Conservation (phyloP, 139 green algal species). For the Chlamydomonas sp. region DNA sequence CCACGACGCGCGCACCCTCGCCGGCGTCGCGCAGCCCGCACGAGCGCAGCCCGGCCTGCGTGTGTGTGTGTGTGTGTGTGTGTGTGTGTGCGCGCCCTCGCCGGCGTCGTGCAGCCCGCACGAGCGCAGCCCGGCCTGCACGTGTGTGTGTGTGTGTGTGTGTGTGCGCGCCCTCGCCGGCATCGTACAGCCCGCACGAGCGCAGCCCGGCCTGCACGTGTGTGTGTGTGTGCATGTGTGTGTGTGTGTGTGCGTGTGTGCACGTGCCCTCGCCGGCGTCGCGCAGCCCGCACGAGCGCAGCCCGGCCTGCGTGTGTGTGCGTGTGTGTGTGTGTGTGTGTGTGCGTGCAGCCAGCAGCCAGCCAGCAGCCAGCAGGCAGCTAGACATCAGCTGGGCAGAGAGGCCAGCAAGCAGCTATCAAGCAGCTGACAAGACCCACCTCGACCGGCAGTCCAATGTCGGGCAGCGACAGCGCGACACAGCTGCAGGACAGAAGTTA, state of each 20-base stretch:
- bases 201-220: background rate
- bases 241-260: slow-evolving; percentile 8
- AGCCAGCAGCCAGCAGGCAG: no score
- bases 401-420: no score
- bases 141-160: no score
- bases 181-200: slow-evolving; percentile 19
- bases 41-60: slow-evolving; percentile 1
- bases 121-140: slow-evolving; percentile 1
- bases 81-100: slow-evolving; percentile 24
- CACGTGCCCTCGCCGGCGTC: slow-evolving; percentile 14
- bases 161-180: slow-evolving; percentile 19
- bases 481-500: no score
- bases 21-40: slow-evolving; percentile 24
- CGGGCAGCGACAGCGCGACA: slow-evolving; percentile 15
- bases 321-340: no score
- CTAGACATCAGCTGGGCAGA: no score
- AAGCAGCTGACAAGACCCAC: no score
- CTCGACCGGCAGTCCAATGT: slow-evolving; percentile 24
- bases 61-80: no score
- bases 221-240: no score
- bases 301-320: background rate
- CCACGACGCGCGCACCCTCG: slow-evolving; percentile 21
- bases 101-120: slow-evolving; percentile 23
- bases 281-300: slow-evolving; percentile 20
- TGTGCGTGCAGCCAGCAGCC: no score